Conservation (phyloP, 306 rosid species). For the Lotus japonicus region DNA sequence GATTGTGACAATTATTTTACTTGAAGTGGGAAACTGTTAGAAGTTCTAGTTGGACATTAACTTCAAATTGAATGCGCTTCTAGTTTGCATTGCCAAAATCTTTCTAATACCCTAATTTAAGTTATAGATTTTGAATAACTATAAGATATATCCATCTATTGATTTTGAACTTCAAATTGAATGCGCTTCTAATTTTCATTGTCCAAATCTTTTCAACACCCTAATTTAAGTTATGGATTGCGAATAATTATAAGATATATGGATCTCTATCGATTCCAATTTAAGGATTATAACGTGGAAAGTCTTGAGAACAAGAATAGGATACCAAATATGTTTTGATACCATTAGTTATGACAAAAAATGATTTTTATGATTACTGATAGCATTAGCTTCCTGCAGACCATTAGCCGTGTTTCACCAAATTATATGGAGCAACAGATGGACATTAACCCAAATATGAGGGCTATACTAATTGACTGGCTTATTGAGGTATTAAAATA, state of each 20-base stretch:
- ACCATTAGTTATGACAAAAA: too few relatives aligned
- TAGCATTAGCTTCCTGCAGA: slow-evolving; percentile 35
- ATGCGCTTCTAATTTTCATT: too few relatives aligned
- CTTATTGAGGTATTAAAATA: slow-evolving; percentile 66
- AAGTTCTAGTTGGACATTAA: neutral
- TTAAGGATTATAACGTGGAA: too few relatives aligned
- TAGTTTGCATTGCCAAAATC: neutral
- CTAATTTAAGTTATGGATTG: too few relatives aligned
- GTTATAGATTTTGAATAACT: neutral
- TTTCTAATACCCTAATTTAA: neutral
- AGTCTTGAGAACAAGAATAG: too few relatives aligned
- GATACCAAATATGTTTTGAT: too few relatives aligned
- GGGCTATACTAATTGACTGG: slow-evolving; percentile 88
- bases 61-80: neutral
- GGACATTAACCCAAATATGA: slow-evolving; percentile 92
- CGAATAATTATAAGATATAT: too few relatives aligned
- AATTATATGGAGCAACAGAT: slow-evolving; percentile 59
- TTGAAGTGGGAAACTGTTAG: neutral
- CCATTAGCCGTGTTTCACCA: slow-evolving; percentile 51
- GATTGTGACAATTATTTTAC: slow-evolving; percentile 22
- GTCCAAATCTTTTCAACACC: too few relatives aligned
- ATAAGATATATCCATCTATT: too few relatives aligned
- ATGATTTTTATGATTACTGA: slow-evolving; percentile 12
- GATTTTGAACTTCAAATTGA: too few relatives aligned
- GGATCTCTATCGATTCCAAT: too few relatives aligned